phyloP scores from a whole-genome alignment of 768 basidiomycete species.

The Floccularia luteovirens region DNA sequence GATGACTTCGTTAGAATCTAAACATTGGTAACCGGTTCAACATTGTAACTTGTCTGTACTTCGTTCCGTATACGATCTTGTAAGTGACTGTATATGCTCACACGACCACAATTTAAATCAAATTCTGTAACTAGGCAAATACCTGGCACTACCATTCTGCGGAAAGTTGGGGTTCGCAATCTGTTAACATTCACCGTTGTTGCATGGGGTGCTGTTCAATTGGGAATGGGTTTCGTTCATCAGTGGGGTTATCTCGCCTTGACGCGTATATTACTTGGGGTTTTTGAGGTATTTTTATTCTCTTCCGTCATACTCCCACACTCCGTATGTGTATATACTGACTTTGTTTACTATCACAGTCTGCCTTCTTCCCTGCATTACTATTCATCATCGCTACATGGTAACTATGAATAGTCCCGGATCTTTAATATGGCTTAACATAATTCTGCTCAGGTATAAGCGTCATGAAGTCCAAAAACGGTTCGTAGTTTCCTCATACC shows the following conservation, averaged over 20 bases:
- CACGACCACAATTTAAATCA: conserved; percentile 8
- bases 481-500: conserved; percentile 11
- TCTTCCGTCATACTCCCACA: too few relatives aligned
- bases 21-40: conserved; percentile 26
- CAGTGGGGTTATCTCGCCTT: conserved; percentile 31
- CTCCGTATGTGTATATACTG: too few relatives aligned
- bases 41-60: conserved; percentile 35
- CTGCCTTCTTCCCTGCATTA: conserved; percentile 37
- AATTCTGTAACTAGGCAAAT: conserved; percentile 37
- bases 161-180: conserved; percentile 34
- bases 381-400: conserved; percentile 40
- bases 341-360: too few relatives aligned
- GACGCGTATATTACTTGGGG: conserved; percentile 34
- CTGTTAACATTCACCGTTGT: conserved; percentile 33
- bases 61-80: conserved; percentile 37
- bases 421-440: too few relatives aligned
- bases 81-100: conserved; percentile 14
- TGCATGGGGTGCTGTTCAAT: conserved; percentile 35
- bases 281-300: conserved; percentile 27
- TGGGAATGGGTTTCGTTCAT: conserved; percentile 37
- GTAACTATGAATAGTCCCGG: too few relatives aligned
- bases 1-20: conserved; percentile 17
- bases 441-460: conserved; percentile 40
- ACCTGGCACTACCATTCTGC: conserved; percentile 35
- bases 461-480: conserved; percentile 39